These are phyloP conservation scores for Alternaria panax DNA, from an alignment of 2,329 filamentous ascomycete species.

Conservation along the genomic window DNA sequence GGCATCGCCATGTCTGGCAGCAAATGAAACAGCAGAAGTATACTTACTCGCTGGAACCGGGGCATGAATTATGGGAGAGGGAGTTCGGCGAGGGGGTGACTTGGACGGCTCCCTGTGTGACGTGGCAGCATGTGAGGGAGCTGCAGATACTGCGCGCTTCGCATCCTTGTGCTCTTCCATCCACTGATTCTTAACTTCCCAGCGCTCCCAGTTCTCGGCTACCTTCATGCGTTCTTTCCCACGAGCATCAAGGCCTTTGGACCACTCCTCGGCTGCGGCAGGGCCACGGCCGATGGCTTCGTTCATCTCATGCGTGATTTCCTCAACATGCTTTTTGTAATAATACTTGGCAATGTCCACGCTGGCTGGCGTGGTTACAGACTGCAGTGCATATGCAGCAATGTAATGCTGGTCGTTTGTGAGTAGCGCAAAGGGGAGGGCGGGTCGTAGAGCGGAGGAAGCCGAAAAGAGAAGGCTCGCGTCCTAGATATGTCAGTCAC, in stretches of 20 bases:
- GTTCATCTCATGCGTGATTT: conserved; percentile 68
- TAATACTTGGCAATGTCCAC: conserved; percentile 71
- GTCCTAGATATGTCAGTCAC: conserved; percentile 62
- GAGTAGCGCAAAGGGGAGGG: conserved; percentile 73
- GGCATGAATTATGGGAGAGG: conserved; percentile 44
- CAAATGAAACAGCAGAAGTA: conserved; percentile 25
- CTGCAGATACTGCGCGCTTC: conserved; percentile 24
- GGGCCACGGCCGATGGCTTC: conserved; percentile 71
- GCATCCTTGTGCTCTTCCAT: conserved; percentile 25
- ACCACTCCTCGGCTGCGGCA: conserved; percentile 77
- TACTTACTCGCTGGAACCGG: conserved; percentile 48
- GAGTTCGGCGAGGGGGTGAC: conserved; percentile 36
- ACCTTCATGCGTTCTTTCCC: conserved; percentile 68
- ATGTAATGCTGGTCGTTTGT: conserved; percentile 69
- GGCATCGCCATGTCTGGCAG: conserved; percentile 20
- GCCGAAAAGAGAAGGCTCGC: conserved; percentile 71
- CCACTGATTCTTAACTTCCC: conserved; percentile 60
- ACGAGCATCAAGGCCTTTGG: conserved; percentile 73
- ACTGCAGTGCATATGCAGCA: conserved; percentile 63
- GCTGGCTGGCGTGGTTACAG: conserved; percentile 56
- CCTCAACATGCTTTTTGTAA: conserved; percentile 67
- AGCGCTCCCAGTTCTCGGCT: conserved; percentile 76
- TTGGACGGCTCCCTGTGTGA: conserved; percentile 27
- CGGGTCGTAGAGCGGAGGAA: conserved; percentile 68
- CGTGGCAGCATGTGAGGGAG: conserved; percentile 25